phyloP scores from a whole-genome alignment of 306 rosid genomes.

The Gynostemma pentaphyllum region DNA sequence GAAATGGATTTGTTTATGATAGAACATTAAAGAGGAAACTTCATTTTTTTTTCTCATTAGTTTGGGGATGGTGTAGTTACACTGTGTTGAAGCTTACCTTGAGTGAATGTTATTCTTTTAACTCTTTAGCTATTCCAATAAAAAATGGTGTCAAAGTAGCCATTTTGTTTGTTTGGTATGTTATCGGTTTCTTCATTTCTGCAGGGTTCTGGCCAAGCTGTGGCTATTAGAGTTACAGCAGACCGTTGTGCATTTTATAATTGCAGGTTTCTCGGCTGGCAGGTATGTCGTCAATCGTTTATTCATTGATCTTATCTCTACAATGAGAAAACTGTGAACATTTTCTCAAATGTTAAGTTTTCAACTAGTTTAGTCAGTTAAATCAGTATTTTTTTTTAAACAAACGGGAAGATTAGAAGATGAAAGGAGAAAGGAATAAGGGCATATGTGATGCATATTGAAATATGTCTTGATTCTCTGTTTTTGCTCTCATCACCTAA shows the following conservation, averaged over 20 bases:
- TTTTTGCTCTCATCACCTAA: no score
- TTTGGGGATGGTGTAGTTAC: not conserved
- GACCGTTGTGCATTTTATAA: constrained; percentile 88
- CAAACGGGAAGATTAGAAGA: no score
- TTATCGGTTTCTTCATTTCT: not conserved
- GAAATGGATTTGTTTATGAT: not conserved
- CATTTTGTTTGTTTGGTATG: not conserved
- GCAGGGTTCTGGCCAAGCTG: constrained; percentile 95
- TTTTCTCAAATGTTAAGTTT: not conserved
- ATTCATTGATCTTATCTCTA: not conserved
- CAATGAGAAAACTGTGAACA: not conserved
- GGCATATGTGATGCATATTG: no score
- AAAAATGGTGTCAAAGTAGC: not conserved
- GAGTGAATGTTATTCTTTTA: no score
- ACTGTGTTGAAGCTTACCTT: no score
- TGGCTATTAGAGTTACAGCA: constrained; percentile 82
- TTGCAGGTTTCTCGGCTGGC: constrained; percentile 97
- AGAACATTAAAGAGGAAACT: not conserved
- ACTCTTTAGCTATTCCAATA: no score
- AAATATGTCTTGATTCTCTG: no score
- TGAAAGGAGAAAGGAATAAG: no score
- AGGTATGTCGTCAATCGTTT: constrained; percentile 36
- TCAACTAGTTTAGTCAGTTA: no score
- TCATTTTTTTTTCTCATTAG: not conserved
- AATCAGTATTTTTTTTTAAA: no score